Percentiles rank a stretch among this genome's conserved stretches.
Conservation (phyloP, 2,329 filamentous ascomycete genomes). For the Penicillium sp. region DNA sequence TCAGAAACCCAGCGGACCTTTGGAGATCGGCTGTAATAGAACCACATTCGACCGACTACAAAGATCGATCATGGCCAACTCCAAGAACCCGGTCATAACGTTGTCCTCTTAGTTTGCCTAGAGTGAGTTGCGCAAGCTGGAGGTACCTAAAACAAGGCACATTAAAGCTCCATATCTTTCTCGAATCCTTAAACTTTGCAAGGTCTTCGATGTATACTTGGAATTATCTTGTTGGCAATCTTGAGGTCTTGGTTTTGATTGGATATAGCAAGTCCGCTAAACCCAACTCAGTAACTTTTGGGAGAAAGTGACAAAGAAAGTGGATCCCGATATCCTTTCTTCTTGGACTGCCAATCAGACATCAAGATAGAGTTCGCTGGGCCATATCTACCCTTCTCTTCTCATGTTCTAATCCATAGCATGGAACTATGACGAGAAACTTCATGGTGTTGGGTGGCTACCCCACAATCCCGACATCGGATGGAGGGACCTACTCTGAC, state of each 20-base stretch:
- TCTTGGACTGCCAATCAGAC: neutral
- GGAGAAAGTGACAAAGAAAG: neutral
- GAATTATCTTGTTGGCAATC: neutral
- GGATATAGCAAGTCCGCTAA: neutral
- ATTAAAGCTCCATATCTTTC: too few relatives aligned
- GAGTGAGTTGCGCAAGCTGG: neutral
- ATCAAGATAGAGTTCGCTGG: neutral
- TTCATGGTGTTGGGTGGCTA: neutral
- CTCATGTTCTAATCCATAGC: neutral
- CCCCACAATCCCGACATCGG: slow-evolving; percentile 5
- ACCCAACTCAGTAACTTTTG: neutral
- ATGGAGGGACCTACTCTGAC: neutral
- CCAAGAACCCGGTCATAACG: too few relatives aligned
- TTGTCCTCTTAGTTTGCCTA: too few relatives aligned
- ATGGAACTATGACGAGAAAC: neutral
- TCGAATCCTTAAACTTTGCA: neutral
- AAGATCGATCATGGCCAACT: too few relatives aligned
- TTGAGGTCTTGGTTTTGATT: neutral
- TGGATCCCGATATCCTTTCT: neutral
- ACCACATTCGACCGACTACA: too few relatives aligned
- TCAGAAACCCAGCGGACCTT: too few relatives aligned
- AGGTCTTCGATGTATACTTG: neutral
- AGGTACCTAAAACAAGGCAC: neutral
- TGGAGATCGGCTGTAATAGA: too few relatives aligned
- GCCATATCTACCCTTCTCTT: neutral